Percentiles rank a stretch among this genome's conserved stretches.
Evolutionary conservation across 306 rosid species (phyloP).

Genomic region (Betula pendula): DNA sequence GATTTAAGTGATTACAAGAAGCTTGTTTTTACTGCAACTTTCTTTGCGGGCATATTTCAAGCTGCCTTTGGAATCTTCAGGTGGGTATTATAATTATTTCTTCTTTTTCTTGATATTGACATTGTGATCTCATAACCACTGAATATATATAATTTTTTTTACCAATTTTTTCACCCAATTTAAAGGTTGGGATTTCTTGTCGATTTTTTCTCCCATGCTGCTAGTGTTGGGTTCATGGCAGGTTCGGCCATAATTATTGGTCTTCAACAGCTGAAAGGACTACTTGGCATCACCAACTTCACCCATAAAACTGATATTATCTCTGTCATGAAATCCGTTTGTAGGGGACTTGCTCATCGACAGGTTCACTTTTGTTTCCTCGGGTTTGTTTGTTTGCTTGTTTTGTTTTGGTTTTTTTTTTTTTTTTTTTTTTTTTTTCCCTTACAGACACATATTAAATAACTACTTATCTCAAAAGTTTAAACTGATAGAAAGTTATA

Average conservation of each 20-base stretch:
- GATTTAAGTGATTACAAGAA: constrained; percentile 62
- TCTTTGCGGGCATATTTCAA: constrained; percentile 82
- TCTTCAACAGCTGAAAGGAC: constrained; percentile 77
- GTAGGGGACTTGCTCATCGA: constrained; percentile 39
- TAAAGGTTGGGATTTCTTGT: constrained; percentile 70
- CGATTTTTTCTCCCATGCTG: constrained; percentile 77
- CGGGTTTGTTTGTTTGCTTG: too few species aligned
- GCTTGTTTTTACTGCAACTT: constrained; percentile 66
- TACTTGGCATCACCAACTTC: constrained; percentile 60
- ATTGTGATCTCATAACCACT: neutral
- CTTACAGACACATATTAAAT: too few species aligned
- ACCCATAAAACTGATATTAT: constrained; percentile 63
- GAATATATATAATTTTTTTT: too few species aligned
- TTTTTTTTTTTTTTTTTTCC: too few species aligned
- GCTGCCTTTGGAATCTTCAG: constrained; percentile 71
- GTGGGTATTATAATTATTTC: constrained; percentile 34
- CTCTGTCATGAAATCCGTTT: constrained; percentile 59
- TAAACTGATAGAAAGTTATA: too few species aligned
- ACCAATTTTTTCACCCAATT: neutral
- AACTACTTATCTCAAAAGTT: too few species aligned
- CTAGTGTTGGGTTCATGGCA: constrained; percentile 64
- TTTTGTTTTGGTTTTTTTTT: too few species aligned
- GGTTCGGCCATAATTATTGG: constrained; percentile 81
- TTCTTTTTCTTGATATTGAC: neutral
- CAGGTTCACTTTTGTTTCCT: too few species aligned